These are phyloP conservation scores for Clarireedia homoeocarpa DNA, from an alignment of 2,329 filamentous ascomycete genomes.

Conservation along the genomic window DNA sequence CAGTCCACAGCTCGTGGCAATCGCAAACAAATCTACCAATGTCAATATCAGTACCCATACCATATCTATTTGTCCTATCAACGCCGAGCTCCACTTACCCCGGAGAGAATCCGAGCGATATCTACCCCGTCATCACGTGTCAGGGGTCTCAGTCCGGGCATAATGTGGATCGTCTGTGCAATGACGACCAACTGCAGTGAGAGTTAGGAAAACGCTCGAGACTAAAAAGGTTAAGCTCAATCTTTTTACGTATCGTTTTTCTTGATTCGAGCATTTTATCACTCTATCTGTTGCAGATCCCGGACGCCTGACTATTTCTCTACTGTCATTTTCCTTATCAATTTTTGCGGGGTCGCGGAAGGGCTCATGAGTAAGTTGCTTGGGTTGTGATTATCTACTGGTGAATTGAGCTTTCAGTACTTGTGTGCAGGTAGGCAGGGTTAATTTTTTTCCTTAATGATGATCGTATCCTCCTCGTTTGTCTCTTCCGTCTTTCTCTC, in stretches of 20 bases:
- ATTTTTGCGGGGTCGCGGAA: slow-evolving; percentile 4
- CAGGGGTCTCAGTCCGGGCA: slow-evolving; percentile 2
- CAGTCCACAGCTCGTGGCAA: too few species aligned
- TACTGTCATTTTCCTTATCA: slow-evolving; percentile 7
- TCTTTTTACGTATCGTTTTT: slow-evolving; percentile 5
- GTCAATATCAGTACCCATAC: too few species aligned
- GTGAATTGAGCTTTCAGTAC: too few species aligned
- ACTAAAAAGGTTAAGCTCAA: background rate
- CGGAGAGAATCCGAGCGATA: background rate
- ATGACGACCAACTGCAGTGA: too few species aligned
- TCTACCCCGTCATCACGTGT: slow-evolving; percentile 1
- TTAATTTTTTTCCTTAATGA: background rate
- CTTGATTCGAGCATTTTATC: background rate
- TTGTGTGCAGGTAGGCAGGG: background rate
- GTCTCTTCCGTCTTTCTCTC: background rate
- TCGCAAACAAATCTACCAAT: too few species aligned
- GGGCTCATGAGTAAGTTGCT: too few species aligned
- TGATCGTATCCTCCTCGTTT: background rate
- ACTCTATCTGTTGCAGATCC: too few species aligned
- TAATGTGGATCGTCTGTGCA: too few species aligned
- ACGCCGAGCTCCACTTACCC: too few species aligned
- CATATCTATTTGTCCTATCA: too few species aligned
- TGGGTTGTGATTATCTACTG: too few species aligned
- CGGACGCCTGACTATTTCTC: background rate
- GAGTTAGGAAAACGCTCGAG: too few species aligned